These are phyloP conservation scores for Neoboletus magnificus DNA, from an alignment of 768 basidiomycete species.

Conservation along the genomic window DNA sequence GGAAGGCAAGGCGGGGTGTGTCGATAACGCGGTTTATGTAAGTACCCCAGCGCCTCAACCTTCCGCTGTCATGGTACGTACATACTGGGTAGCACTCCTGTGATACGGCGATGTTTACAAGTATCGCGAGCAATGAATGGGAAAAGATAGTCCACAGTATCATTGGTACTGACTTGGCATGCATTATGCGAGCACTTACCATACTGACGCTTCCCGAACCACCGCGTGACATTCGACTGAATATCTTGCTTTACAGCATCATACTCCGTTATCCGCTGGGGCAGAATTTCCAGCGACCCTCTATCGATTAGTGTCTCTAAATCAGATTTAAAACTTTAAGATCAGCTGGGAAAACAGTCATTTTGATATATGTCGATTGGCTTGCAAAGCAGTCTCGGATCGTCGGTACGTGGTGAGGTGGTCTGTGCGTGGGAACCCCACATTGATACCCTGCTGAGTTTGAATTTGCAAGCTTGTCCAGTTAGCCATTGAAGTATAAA, in stretches of 20 bases:
- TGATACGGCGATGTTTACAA: not conserved
- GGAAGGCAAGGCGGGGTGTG: not conserved
- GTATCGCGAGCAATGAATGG: not conserved
- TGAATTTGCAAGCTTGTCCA: conserved; percentile 39
- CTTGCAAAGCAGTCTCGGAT: too few species aligned
- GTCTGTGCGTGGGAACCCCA: conserved; percentile 47
- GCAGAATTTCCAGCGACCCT: not conserved
- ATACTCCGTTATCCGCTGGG: not conserved
- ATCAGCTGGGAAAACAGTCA: too few species aligned
- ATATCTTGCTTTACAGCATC: not conserved
- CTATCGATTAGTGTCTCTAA: not conserved
- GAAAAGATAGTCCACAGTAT: too few species aligned
- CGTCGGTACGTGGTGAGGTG: conserved; percentile 16
- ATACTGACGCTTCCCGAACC: not conserved
- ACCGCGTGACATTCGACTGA: not conserved
- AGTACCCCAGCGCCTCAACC: too few species aligned
- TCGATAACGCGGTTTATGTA: not conserved
- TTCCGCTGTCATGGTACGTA: too few species aligned
- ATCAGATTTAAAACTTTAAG: too few species aligned
- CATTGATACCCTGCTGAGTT: conserved; percentile 37
- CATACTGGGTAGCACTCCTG: not conserved
- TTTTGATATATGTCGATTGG: not conserved
- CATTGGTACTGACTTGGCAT: not conserved
- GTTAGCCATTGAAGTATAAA: conserved; percentile 40
- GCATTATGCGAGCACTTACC: not conserved